Evolutionary conservation across 2,329 filamentous ascomycete genomes (phyloP), one percentile per base, ranked within the genome.

Genomic region (Thelonectria blattea): DNA sequence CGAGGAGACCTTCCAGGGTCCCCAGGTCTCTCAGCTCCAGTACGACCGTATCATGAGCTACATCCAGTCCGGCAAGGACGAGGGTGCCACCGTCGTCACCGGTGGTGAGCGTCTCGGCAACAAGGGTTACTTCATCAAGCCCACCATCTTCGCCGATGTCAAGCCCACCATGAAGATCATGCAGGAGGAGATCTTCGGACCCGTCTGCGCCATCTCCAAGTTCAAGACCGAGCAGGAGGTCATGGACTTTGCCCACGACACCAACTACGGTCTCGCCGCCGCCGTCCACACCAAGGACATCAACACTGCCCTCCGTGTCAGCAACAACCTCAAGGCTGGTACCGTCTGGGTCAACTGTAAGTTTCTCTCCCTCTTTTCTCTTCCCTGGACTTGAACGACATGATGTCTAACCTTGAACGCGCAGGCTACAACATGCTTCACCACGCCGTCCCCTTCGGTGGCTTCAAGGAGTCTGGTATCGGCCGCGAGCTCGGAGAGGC

Each of bases 161-260:
- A 86, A 81, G 51, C 79, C 88, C 68, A 86, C 94, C 77, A 96
- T 95, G 91, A 93, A 91, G 86, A 95, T 96, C 73, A 88, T 93
- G 81, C 86, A 92, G 78, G 91, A 96, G 81, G 92, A 96, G 81
- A 95, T 96, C 76, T 96, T 96, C 75, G 92, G 92, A 66, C 92
- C 92, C 60, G 92, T 96, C 65, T 91, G 88, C 81, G 85, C 90
- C 71, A 89, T 96, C 69, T 85, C 89, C 81, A 96, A 94, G 82
- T 96, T 96, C 85, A 90, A 89, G 82, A 87, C 84, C 68, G 89
- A 91, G 80, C 90, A 89, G 41, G 92, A 96, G 58, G 91, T 87
- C 64, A 88, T 96, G 78, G 80, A 83, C 67, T 79, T 91, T 54
- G 91, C 85, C 67, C 95, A 96, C 83, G 82, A 87, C 79, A 89